Percentiles rank a stretch among this genome's conserved stretches.
phyloP scores from a whole-genome alignment of 2,329 filamentous ascomycete species.

The Nannizzia gypsea region DNA sequence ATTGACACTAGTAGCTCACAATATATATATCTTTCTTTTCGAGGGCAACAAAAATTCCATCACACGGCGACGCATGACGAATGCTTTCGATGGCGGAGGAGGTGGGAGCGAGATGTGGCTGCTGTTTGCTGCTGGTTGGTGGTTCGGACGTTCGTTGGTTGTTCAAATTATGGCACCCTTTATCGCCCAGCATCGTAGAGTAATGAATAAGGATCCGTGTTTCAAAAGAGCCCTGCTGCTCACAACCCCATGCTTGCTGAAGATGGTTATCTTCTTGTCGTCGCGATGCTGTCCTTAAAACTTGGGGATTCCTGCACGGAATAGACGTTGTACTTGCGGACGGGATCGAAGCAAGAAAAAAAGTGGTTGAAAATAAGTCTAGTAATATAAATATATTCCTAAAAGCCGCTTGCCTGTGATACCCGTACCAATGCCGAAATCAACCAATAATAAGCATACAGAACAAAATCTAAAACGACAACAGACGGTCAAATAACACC shows the following conservation, averaged over 20 bases:
- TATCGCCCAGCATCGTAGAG: background rate
- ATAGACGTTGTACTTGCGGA: background rate
- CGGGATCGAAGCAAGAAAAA: background rate
- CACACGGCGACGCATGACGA: background rate
- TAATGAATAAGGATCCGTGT: background rate
- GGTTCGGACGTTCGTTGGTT: background rate
- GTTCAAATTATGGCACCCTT: background rate
- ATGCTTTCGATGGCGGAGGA: background rate
- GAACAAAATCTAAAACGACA: background rate
- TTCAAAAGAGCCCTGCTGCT: background rate
- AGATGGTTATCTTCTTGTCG: background rate
- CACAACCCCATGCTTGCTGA: background rate
- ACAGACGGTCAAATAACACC: background rate
- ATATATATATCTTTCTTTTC: background rate
- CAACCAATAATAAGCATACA: background rate
- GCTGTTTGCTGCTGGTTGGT: background rate
- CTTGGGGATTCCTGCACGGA: background rate
- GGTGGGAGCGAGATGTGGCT: background rate
- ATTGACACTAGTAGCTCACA: constrained; percentile 2
- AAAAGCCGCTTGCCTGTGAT: background rate
- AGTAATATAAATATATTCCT: background rate
- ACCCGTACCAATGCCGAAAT: background rate
- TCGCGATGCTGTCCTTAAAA: background rate
- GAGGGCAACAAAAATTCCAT: background rate
- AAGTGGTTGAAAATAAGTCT: background rate